Percentiles rank a stretch among this genome's conserved stretches.
Evolutionary conservation across 495 filamentous ascomycete genomes (phyloP).

Genomic region (Hypoxylon trugodes): DNA sequence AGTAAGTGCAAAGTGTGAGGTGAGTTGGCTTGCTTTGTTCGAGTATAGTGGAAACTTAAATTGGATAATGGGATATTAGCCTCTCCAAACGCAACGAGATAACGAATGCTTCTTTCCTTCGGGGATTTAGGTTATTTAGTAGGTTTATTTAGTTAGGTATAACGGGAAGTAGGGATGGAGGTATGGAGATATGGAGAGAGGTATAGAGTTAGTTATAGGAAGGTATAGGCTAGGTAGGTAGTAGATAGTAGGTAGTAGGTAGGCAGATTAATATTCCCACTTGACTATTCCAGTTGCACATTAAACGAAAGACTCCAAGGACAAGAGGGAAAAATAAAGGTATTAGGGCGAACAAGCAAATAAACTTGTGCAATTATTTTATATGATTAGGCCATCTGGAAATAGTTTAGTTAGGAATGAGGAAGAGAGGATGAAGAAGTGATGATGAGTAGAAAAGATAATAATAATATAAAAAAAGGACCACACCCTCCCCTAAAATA

Average conservation of each 20-base stretch:
- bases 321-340: slow-evolving; percentile 11
- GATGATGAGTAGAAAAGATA: slow-evolving; percentile 7
- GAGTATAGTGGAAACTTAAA: slow-evolving; percentile 31
- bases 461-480: slow-evolving; percentile 8
- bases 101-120: too few relatives aligned
- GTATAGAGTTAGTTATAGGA: too few relatives aligned
- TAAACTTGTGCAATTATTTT: slow-evolving; percentile 13
- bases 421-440: too few relatives aligned
- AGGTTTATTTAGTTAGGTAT: too few relatives aligned
- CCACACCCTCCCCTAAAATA: slow-evolving; percentile 10
- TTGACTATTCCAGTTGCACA: background rate
- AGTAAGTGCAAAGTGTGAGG: too few relatives aligned
- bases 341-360: background rate
- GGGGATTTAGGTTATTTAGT: too few relatives aligned
- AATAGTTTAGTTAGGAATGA: too few relatives aligned
- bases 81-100: slow-evolving; percentile 22
- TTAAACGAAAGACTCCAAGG: slow-evolving; percentile 25
- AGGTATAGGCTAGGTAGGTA: background rate
- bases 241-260: background rate
- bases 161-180: too few relatives aligned
- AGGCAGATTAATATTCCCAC: background rate
- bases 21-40: slow-evolving; percentile 25
- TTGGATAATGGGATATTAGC: too few relatives aligned
- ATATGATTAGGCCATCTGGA: slow-evolving; percentile 26
- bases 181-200: too few relatives aligned